A percentile compares a stretch with the other conserved stretches of the same genome.
phyloP scores from a whole-genome alignment of 2,329 filamentous ascomycete species.

The Neurospora sp. region DNA sequence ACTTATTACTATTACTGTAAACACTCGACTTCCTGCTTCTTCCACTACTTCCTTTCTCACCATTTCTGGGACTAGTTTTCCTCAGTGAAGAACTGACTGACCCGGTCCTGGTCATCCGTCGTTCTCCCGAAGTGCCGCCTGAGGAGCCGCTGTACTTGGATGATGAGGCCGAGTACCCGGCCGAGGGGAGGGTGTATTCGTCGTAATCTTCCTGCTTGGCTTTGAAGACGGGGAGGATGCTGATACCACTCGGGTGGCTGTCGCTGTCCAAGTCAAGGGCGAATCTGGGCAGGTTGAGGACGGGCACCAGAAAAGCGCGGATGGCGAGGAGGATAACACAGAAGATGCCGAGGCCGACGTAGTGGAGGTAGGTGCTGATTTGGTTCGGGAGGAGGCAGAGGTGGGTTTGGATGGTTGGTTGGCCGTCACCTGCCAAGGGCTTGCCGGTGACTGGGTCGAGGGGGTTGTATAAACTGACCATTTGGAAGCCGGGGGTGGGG shows the following conservation, averaged over 20 bases:
- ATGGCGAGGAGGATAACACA: constrained; percentile 39
- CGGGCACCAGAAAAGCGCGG: constrained; percentile 47
- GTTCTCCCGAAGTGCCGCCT: constrained; percentile 9
- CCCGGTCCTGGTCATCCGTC: constrained; percentile 16
- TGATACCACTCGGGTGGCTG: constrained; percentile 5
- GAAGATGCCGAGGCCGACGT: constrained; percentile 52
- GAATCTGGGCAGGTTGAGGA: constrained; percentile 43
- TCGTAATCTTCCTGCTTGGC: constrained; percentile 41
- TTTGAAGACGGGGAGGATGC: constrained; percentile 39
- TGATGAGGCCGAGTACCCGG: constrained; percentile 24
- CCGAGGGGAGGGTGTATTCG: constrained; percentile 22
- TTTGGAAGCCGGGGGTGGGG: constrained; percentile 72
- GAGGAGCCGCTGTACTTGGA: constrained; percentile 17
- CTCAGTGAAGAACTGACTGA: constrained; percentile 3
- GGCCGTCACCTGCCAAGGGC: constrained; percentile 32
- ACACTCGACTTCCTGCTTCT: not conserved
- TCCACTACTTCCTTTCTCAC: constrained; percentile 4
- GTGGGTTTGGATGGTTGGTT: constrained; percentile 69
- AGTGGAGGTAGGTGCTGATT: constrained; percentile 71
- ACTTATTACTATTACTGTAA: not conserved
- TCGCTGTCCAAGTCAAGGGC: constrained; percentile 34
- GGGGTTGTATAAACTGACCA: constrained; percentile 88
- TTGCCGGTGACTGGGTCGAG: constrained; percentile 49
- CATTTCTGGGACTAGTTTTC: not conserved
- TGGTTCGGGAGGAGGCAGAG: constrained; percentile 88